phyloP scores from a whole-genome alignment of 805 yeast genomes.

The Candida tallmaniae region DNA sequence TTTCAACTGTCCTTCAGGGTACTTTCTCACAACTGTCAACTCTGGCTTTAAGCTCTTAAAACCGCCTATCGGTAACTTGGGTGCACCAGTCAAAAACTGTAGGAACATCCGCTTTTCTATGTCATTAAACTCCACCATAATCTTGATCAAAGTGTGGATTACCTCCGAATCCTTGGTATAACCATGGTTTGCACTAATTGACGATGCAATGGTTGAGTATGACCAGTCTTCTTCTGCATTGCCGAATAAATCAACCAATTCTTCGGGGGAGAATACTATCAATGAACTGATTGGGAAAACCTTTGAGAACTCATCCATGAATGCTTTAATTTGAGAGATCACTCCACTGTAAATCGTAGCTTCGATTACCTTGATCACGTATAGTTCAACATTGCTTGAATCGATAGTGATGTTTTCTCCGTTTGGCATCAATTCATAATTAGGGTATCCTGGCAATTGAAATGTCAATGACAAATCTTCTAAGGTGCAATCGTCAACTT shows the following conservation, averaged over 20 bases:
- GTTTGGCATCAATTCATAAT: constrained; percentile 49
- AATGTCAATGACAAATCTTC: constrained; percentile 59
- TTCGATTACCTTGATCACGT: constrained; percentile 54
- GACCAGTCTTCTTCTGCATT: constrained; percentile 87
- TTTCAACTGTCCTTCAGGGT: constrained; percentile 61
- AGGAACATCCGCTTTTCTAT: constrained; percentile 67
- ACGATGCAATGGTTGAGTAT: constrained; percentile 48
- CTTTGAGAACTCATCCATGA: constrained; percentile 74
- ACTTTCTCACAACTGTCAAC: constrained; percentile 82
- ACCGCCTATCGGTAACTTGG: constrained; percentile 91
- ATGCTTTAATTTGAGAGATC: constrained; percentile 56
- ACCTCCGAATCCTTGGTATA: constrained; percentile 65
- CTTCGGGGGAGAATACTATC: constrained; percentile 67
- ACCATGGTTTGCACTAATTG: constrained; percentile 87
- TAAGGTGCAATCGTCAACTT: constrained; percentile 38
- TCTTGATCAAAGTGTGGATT: constrained; percentile 55
- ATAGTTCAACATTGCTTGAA: constrained; percentile 50
- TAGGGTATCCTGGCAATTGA: constrained; percentile 72
- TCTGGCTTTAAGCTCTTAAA: constrained; percentile 78
- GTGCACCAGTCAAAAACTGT: constrained; percentile 90
- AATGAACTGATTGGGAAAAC: constrained; percentile 78
- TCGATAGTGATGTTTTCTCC: constrained; percentile 54
- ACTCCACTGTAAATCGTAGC: constrained; percentile 62
- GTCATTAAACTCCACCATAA: constrained; percentile 51
- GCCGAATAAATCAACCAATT: constrained; percentile 69